Percentiles rank a stretch among this genome's conserved stretches.
phyloP scores from a whole-genome alignment of 2,329 filamentous ascomycete species.

The Coccinonectria pachysandricola region DNA sequence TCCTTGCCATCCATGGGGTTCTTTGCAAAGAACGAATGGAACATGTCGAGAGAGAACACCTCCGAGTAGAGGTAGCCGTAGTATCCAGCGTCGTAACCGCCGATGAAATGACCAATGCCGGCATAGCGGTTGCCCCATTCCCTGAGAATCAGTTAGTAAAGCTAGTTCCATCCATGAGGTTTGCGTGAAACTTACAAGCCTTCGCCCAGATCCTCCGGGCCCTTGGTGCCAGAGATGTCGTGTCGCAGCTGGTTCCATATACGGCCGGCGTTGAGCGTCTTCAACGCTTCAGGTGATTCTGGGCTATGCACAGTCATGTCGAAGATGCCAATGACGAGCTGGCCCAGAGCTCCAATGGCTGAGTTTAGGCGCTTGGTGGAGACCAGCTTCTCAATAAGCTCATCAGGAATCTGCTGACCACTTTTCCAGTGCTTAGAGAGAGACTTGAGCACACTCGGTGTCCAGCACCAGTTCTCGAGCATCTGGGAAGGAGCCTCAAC shows the following conservation, averaged over 20 bases:
- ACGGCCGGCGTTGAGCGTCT: slow-evolving; percentile 53
- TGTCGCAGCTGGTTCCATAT: slow-evolving; percentile 64
- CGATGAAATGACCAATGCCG: slow-evolving; percentile 73
- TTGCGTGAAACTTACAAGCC: slow-evolving; percentile 42
- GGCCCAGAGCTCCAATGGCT: slow-evolving; percentile 66
- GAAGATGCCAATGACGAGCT: slow-evolving; percentile 72
- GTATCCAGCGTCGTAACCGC: slow-evolving; percentile 78
- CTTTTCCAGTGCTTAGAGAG: slow-evolving; percentile 67
- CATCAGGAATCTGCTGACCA: slow-evolving; percentile 60
- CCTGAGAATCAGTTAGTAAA: too few relatives aligned
- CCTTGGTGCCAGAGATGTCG: slow-evolving; percentile 63
- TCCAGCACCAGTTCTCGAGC: slow-evolving; percentile 71
- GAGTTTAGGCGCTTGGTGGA: slow-evolving; percentile 73
- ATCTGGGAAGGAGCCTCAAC: slow-evolving; percentile 64
- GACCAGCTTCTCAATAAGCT: slow-evolving; percentile 63
- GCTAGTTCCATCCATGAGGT: too few relatives aligned
- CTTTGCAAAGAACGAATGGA: slow-evolving; percentile 66
- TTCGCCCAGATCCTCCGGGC: slow-evolving; percentile 56
- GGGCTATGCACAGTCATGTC: slow-evolving; percentile 75
- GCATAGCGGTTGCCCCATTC: slow-evolving; percentile 70
- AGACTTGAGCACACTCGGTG: slow-evolving; percentile 50
- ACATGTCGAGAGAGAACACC: slow-evolving; percentile 82
- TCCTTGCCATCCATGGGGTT: slow-evolving; percentile 68
- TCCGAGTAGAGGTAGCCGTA: slow-evolving; percentile 67
- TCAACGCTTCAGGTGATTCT: slow-evolving; percentile 55